These are phyloP conservation scores for Leucocoprinus birnbaumii DNA, from an alignment of 768 basidiomycete species.

Conservation along the genomic window DNA sequence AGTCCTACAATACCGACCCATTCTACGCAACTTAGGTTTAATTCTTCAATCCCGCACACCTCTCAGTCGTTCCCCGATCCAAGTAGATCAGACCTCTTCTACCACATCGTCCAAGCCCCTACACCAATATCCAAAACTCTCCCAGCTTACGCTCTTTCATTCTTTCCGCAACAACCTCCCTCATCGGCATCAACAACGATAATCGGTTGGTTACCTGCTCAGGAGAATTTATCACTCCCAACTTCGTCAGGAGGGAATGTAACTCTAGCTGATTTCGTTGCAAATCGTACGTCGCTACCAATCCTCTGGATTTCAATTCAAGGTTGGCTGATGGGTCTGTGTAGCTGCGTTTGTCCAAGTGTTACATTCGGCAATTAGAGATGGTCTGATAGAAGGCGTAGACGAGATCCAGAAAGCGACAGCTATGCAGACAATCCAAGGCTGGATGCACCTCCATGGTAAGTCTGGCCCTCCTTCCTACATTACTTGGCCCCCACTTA, in stretches of 20 bases:
- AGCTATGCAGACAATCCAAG: conserved; percentile 62
- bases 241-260: conserved; percentile 32
- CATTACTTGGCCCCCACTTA: no score
- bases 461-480: conserved; percentile 13
- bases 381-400: conserved; percentile 48
- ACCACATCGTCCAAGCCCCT: conserved; percentile 59
- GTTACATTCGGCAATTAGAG: conserved; percentile 57
- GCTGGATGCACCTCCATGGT: conserved; percentile 89
- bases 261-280: conserved; percentile 66
- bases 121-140: conserved; percentile 38
- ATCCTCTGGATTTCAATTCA: no score
- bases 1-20: no score
- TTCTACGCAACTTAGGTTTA: not conserved
- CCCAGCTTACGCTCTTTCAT: conserved; percentile 66
- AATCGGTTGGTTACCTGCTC: conserved; percentile 71
- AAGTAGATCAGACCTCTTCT: conserved; percentile 62
- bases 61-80: conserved; percentile 43
- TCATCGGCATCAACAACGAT: conserved; percentile 46
- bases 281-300: conserved; percentile 73
- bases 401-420: conserved; percentile 68
- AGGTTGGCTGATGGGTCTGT: not conserved
- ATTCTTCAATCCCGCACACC: conserved; percentile 3
- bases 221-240: not conserved
- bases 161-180: conserved; percentile 45
- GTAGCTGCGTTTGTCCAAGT: conserved; percentile 58